Evolutionary conservation across 2,329 filamentous ascomycete genomes (phyloP).

Genomic region (Fonsecaea erecta): DNA sequence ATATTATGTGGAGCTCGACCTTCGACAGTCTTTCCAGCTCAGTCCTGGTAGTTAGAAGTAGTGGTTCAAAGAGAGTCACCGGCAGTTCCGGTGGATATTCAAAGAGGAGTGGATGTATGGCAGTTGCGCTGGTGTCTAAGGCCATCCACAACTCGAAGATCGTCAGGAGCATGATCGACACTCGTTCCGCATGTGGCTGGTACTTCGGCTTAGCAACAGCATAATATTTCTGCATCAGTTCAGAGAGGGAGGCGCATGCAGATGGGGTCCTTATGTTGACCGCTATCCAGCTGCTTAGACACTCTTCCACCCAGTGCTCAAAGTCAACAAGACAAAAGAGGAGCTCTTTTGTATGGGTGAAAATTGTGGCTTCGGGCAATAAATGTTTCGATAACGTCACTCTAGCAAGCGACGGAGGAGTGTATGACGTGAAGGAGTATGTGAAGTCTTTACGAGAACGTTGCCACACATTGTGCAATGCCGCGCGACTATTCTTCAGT

Average conservation of each 20-base stretch:
- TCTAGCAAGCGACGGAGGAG: background rate
- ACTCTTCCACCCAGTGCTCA: conserved; percentile 55
- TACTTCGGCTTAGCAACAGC: conserved; percentile 43
- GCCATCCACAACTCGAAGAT: conserved; percentile 64
- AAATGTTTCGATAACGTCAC: background rate
- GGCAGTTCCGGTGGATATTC: conserved; percentile 57
- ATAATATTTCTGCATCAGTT: conserved; percentile 46
- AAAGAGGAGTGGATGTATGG: conserved; percentile 47
- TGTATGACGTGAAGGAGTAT: conserved; percentile 18
- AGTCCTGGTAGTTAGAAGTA: conserved; percentile 51
- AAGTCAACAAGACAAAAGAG: conserved; percentile 46
- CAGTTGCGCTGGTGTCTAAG: conserved; percentile 55
- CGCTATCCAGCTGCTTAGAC: conserved; percentile 49
- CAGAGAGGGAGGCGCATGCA: conserved; percentile 41
- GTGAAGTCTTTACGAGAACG: conserved; percentile 26
- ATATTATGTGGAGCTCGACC: conserved; percentile 56
- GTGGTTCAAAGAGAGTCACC: conserved; percentile 45
- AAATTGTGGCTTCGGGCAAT: conserved; percentile 18
- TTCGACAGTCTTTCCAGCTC: conserved; percentile 54
- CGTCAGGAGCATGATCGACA: conserved; percentile 62
- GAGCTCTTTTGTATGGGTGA: conserved; percentile 24
- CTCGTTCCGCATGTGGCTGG: conserved; percentile 47
- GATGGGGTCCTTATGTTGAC: conserved; percentile 32
- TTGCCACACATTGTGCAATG: conserved; percentile 8
- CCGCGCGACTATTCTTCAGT: conserved; percentile 6